Evolutionary conservation across 2,329 filamentous ascomycete genomes (phyloP), one percentile per base, ranked within the genome.

Genomic region (Fusarium tricinctum): DNA sequence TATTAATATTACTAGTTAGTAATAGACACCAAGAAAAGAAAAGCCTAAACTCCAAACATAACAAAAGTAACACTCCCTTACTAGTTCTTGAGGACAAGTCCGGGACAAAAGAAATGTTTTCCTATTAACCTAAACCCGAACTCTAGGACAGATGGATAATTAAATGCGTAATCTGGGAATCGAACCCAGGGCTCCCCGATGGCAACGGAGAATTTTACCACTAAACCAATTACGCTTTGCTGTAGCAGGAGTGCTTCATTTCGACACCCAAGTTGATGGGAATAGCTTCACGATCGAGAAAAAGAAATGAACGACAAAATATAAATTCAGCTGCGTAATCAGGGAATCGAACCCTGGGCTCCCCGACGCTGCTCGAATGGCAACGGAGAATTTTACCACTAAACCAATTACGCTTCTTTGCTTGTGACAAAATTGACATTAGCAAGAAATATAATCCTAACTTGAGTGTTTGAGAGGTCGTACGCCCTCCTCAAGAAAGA

Each of bases 181-280:
- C 43, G 43, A 45, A 45, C 43, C 43, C 43, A 45, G 43, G 43
- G 43, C 43, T 30, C 43, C 43, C 43, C 43, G 43, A 45, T 45
- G 43, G 43, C 43, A 45, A 45, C 43, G 43, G 43, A 45, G 43
- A 45, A 45, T 45, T 45, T 45, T 45, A 45, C 43, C 43, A 45
- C 43, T 45, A 45, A 45, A 45, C 43, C 43, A 45, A 45, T 45
- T 45, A 45, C 43, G 43, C 43, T 45, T 45, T 30, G 43, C 30
- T 55, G 1, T 38, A 8, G 17, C 15, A 38, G 17, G 2, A 10
- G 3, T 4, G 17, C 33, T 10, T n/a, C 7, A 10, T 38, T 19
- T 10, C 5, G 15, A 17, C 17, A 3, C 1, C 17, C 33, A 38
- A n/a, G 33, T 38, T n/a, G 17, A 5, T n/a, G 33, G 33, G 15